Evolutionary conservation across 2,329 filamentous ascomycete genomes (phyloP), one percentile per base, ranked within the genome.

Genomic region (Zasmidium citrigriseum): DNA sequence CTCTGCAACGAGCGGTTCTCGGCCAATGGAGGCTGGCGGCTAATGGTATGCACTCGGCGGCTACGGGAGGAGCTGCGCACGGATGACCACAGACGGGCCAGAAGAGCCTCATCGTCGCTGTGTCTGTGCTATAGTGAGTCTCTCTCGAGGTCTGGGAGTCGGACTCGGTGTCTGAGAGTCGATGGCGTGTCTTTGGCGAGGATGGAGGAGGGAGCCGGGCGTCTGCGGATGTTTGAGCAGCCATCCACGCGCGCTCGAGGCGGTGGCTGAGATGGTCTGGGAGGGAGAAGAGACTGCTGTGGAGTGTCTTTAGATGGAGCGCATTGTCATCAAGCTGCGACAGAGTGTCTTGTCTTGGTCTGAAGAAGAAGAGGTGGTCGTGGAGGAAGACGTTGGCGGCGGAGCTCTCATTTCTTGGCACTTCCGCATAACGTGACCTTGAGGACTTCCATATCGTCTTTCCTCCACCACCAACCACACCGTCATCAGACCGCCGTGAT

Each of bases 21-120:
- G 52, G 60, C 66, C 66, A 67, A 67, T 68, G 38, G 49, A 56
- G 27, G 53, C 56, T 23, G 53, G 64, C 65, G 65, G 65, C 56
- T 66, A 63, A 48, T 54, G 38, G 44, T 29, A 52, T 47, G 58
- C 56, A 50, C 34, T 59, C 55, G 60, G 66, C 66, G 66, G 59
- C 61, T 68, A 67, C 53, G 58, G 57, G n/a, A 48, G 47, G 22
- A 24, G 46, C 21, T 34, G 53, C 54, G 61, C 61, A 64, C 61
- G 51, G 61, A 62, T 62, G 46, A 54, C 59, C 55, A 57, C 50
- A 44, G 22, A 51, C 12, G 25, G 21, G 29, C 20, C 21, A 34
- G 23, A 50, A 23, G n/a, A 47, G 47, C 27, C 41, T 57, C 18
- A 41, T 10, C 34, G 34, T n/a, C 16, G 34, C 16, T 41, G 16